phyloP scores from a whole-genome alignment of 2,329 filamentous ascomycete genomes.

The Colletotrichum trifolii region DNA sequence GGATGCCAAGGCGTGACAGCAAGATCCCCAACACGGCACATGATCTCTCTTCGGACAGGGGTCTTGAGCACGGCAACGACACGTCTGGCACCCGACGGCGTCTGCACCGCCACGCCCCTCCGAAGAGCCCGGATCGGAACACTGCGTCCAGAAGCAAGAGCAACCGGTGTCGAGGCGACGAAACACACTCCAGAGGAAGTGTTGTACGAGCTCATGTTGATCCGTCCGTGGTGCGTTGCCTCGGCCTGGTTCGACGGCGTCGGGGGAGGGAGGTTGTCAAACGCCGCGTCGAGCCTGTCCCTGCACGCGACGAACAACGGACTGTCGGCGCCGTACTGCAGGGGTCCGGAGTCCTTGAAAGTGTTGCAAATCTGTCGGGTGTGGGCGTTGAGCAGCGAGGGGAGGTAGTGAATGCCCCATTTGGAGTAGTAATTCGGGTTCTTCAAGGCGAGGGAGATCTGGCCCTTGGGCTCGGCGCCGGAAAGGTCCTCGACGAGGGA shows the following conservation, averaged over 20 bases:
- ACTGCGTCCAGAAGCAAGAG: constrained; percentile 52
- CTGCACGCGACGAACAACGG: constrained; percentile 63
- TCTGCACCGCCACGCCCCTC: constrained; percentile 59
- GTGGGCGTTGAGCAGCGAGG: constrained; percentile 66
- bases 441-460: constrained; percentile 61
- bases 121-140: constrained; percentile 57
- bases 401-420: constrained; percentile 71
- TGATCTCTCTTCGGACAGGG: constrained; percentile 48
- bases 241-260: constrained; percentile 47
- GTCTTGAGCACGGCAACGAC: constrained; percentile 66
- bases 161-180: constrained; percentile 59
- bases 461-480: constrained; percentile 56
- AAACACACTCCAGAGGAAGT: constrained; percentile 60
- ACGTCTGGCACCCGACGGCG: constrained; percentile 59
- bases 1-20: constrained; percentile 72
- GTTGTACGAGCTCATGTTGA: constrained; percentile 59
- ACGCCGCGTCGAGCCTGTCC: constrained; percentile 59
- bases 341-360: constrained; percentile 70
- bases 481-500: constrained; percentile 62
- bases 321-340: constrained; percentile 62
- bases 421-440: constrained; percentile 50
- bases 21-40: constrained; percentile 60
- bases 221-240: constrained; percentile 13
- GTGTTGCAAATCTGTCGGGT: constrained; percentile 68
- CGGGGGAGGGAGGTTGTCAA: constrained; percentile 59